Evolutionary conservation across 2,329 filamentous ascomycete species (phyloP).

Genomic region (Fusarium chuoi): DNA sequence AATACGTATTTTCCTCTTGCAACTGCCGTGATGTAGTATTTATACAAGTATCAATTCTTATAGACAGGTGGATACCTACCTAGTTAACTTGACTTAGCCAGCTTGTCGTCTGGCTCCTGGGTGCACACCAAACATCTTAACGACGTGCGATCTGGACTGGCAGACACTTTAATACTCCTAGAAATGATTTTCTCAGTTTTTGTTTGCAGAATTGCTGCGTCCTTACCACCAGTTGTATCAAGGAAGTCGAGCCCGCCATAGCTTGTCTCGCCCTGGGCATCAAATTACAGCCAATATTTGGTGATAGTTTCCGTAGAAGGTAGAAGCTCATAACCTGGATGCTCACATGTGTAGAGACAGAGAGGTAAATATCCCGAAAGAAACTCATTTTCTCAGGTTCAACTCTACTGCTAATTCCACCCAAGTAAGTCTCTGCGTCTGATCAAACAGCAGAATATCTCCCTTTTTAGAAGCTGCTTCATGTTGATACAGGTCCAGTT

Average conservation of each 20-base stretch:
- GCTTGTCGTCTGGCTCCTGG: no score
- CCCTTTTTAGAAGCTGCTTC: no score
- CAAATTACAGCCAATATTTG: background rate
- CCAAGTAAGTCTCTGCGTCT: no score
- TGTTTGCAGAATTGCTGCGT: background rate
- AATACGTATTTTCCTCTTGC: rapidly evolving
- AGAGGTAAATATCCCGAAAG: background rate
- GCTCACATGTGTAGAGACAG: rapidly evolving
- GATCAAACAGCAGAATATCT: no score
- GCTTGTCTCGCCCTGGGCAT: rapidly evolving
- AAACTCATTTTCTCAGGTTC: background rate
- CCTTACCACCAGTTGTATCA: background rate
- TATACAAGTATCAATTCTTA: background rate
- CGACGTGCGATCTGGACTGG: no score
- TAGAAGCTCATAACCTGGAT: background rate
- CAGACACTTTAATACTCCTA: background rate
- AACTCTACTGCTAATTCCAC: background rate
- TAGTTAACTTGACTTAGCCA: background rate
- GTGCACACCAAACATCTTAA: background rate
- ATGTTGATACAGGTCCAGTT: no score
- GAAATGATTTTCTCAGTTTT: background rate
- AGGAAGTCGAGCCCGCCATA: background rate
- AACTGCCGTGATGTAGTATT: background rate
- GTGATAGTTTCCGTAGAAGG: background rate
- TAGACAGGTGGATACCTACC: no score